Percentiles rank a stretch among this genome's conserved stretches.
These are phyloP conservation scores for Sugiyamaella neomexicana DNA, from an alignment of 1,139 yeast species.

Conservation along the genomic window DNA sequence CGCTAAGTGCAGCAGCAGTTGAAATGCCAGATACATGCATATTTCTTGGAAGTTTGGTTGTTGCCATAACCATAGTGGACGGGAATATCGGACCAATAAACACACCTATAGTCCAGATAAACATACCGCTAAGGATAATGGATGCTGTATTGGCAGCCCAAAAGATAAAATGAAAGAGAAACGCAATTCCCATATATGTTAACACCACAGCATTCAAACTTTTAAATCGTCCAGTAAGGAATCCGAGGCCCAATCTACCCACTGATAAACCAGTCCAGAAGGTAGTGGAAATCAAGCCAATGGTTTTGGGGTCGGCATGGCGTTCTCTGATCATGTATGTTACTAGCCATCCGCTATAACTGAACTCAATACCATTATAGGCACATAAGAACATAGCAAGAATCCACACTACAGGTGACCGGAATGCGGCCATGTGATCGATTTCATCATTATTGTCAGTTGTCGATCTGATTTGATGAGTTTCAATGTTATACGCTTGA, in stretches of 20 bases:
- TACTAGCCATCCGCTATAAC: constrained; percentile 70
- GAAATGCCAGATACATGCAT: constrained; percentile 70
- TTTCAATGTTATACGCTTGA: constrained; percentile 20
- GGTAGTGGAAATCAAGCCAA: constrained; percentile 66
- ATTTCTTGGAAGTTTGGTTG: constrained; percentile 58
- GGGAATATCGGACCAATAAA: constrained; percentile 81
- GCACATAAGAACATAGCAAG: constrained; percentile 55
- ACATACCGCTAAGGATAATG: constrained; percentile 24
- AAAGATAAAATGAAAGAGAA: constrained; percentile 31
- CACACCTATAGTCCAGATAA: constrained; percentile 57
- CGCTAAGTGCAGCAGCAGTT: constrained; percentile 71
- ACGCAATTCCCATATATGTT: constrained; percentile 28
- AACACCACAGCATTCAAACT: constrained; percentile 32
- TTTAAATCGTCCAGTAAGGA: constrained; percentile 34
- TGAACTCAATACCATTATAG: constrained; percentile 69
- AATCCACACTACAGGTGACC: constrained; percentile 47
- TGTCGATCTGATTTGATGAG: constrained; percentile 8
- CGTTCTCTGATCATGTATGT: constrained; percentile 60
- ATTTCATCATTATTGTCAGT: constrained; percentile 8
- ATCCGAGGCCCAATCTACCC: constrained; percentile 53
- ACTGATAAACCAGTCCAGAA: constrained; percentile 70
- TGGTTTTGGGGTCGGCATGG: constrained; percentile 46
- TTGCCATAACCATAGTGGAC: constrained; percentile 64
- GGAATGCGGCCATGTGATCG: constrained; percentile 20
- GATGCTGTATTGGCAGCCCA: constrained; percentile 21